A percentile compares a stretch with the other conserved stretches of the same genome.
Conservation (phyloP, 805 yeast species). For the Hanseniaspora lindneri region DNA sequence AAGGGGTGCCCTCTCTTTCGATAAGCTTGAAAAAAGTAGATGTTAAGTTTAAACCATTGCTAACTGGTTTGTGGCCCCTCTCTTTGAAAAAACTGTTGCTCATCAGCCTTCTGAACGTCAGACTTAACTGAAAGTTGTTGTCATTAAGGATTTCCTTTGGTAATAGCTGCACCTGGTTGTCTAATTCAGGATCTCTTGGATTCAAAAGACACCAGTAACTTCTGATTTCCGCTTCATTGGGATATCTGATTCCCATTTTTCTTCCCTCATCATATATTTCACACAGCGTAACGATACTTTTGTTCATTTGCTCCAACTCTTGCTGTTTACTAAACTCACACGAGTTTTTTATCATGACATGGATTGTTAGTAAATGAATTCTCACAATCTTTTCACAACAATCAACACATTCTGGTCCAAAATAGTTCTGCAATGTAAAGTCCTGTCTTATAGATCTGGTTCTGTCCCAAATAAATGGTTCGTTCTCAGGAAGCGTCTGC, state of each 20-base stretch:
- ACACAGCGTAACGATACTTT: constrained; percentile 73
- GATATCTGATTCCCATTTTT: constrained; percentile 52
- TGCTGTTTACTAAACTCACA: constrained; percentile 84
- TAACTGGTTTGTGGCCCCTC: constrained; percentile 41
- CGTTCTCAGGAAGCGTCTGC: constrained; percentile 65
- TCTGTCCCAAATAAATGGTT: constrained; percentile 91
- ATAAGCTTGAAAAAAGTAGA: constrained; percentile 51
- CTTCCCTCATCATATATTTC: constrained; percentile 79
- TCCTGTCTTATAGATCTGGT: constrained; percentile 94
- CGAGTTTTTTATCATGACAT: constrained; percentile 66
- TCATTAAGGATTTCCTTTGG: constrained; percentile 48
- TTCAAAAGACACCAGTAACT: constrained; percentile 76
- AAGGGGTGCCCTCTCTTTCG: constrained; percentile 42
- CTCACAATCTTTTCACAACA: constrained; percentile 88
- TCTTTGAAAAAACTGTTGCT: constrained; percentile 51
- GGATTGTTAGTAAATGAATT: constrained; percentile 70
- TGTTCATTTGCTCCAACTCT: constrained; percentile 86
- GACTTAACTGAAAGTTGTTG: constrained; percentile 53
- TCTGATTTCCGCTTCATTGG: constrained; percentile 87
- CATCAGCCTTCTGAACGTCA: constrained; percentile 53
- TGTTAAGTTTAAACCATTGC: constrained; percentile 51
- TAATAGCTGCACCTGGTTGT: constrained; percentile 55
- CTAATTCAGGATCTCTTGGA: constrained; percentile 73
- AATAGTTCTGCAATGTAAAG: constrained; percentile 86
- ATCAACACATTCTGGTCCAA: constrained; percentile 85